Evolutionary conservation across 2,329 filamentous ascomycete genomes (phyloP), one percentile per base, ranked within the genome.

Genomic region (Colletotrichum echinochloae): DNA sequence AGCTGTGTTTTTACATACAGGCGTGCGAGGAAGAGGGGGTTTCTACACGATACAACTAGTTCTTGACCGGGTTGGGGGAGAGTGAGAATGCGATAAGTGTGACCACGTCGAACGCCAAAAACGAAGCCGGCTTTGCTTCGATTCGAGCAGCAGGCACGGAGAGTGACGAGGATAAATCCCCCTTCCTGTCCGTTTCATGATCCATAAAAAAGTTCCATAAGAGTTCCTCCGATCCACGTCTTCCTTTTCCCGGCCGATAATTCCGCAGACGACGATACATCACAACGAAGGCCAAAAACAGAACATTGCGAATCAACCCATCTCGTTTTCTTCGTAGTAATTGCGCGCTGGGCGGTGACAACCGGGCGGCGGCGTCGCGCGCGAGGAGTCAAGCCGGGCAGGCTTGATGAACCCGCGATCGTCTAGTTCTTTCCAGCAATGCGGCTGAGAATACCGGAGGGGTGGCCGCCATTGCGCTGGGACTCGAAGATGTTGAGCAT

Each of bases 401-500:
- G 59, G 46, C 59, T 39, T 55, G 20, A 16, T 26, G 39, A 61
- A 20, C 30, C 60, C 33, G 11, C 30, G 55, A 35, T 72, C 70
- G 71, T 67, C 72, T 75, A 80, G 74, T 76, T 78, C 73, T 77
- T 76, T 71, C 74, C 73, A 56, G 74, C 64, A 41, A 79, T 73
- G 56, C 76, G 75, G 81, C 77, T 82, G 33, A 88, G 77, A 73
- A 87, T 80, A 70, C 80, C 76, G 74, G 79, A 75, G 71, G 78
- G 76, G 66, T 81, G 79, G 55, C 70, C 66, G 16, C 65, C 70
- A 66, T 73, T 73, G 63, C 72, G 72, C 61, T 73, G 70, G 26
- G 51, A 41, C 66, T 92, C 89, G 79, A 99, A 95, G 77, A 98
- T 91, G 78, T 90, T 89, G 73, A 98, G 86, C 81, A 99, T 86